Evolutionary conservation across 495 filamentous ascomycete species (phyloP), one percentile per base, ranked within the genome.

Genomic region (Aspergillus conjunctus): DNA sequence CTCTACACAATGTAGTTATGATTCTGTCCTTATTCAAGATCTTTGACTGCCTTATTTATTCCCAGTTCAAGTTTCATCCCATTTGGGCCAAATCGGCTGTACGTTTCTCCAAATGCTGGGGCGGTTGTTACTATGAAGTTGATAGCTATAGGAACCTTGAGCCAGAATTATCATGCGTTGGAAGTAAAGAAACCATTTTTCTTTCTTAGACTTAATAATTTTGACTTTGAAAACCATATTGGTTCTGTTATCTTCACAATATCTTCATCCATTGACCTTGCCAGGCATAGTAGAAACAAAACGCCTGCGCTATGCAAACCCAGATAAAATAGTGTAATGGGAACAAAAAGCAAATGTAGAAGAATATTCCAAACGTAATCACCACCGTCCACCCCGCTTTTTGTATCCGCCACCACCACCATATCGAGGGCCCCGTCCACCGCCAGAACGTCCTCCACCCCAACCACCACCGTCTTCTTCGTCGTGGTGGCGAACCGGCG

Each of bases 401-500:
- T 73, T 72, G 60, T 75, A 79, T 18, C 78, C 75, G 33, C 75
- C 77, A 43, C 74, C 77, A 43, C 74, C 73, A 17, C 74, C 74
- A 64, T 75, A 75, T 22, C 73, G 63, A n/a, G 70, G 72, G 14
- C 67, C 67, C 34, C 67, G 58, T 32, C 68, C 72, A 64, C 67
- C 73, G 30, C 71, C 72, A 48, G 71, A 74, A 31, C 79, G 67
- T 7, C 81, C 77, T 6, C 81, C 77, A 58, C 87, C 83, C 26
- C 82, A 81, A 12, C 86, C 85, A 55, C 73, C 73, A 52, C 82
- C 77, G 48, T 83, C 76, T 43, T 83, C 80, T 51, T 80, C 78
- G 54, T 83, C 79, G 30, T 78, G 73, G 15, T 78, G 72, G 63
- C 89, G 83, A 49, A 77, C 72, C 18, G 88, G 85, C 14, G 85